phyloP scores from a whole-genome alignment of 352 stramenopile species.

The Phytophthora pini region DNA sequence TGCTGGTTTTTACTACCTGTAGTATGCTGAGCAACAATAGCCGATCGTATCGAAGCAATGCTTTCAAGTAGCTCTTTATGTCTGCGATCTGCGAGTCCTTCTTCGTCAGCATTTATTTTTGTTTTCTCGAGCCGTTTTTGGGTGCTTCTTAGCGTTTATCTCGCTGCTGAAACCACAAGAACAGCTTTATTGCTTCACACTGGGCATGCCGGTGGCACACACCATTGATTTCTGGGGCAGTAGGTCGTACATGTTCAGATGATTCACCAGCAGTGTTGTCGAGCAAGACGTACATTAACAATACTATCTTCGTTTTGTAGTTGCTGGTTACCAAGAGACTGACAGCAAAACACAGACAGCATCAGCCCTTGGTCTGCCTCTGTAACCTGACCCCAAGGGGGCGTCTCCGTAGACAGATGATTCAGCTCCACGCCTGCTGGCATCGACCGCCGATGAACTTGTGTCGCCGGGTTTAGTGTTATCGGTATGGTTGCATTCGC shows the following conservation, averaged over 20 bases:
- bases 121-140: not conserved
- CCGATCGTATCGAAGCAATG: not conserved
- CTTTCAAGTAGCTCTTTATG: not conserved
- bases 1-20: no score
- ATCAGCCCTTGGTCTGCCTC: not conserved
- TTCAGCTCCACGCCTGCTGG: not conserved
- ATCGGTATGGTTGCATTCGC: not conserved
- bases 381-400: no score
- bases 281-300: not conserved
- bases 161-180: not conserved
- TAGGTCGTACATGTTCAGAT: not conserved
- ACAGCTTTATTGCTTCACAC: not conserved
- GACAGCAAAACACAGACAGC: not conserved
- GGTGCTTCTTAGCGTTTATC: not conserved
- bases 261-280: not conserved
- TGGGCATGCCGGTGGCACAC: not conserved
- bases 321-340: not conserved
- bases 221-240: not conserved
- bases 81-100: not conserved
- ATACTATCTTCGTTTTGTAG: not conserved
- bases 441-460: not conserved
- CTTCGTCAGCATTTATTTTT: not conserved
- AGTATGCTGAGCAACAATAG: not conserved
- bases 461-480: not conserved
- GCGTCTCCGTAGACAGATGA: not conserved